Conservation (phyloP, 176 grass and related monocot genomes). For the Carex parvula region DNA sequence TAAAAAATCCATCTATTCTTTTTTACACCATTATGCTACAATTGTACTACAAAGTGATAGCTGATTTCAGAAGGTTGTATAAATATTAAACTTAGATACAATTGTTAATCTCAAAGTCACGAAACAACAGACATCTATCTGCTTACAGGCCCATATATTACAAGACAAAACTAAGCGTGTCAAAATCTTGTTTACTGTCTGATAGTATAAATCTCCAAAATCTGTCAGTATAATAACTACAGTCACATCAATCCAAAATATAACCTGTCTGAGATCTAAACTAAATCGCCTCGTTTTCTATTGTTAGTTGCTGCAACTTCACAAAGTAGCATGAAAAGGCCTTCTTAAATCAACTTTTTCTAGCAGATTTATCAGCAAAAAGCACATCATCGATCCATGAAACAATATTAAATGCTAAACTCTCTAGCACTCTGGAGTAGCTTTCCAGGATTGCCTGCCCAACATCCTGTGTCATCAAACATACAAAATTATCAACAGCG, state of each 20-base stretch:
- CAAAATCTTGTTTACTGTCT: constrained; percentile 19
- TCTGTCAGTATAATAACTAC: constrained; percentile 6
- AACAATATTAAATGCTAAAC: constrained; percentile 86
- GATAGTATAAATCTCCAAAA: constrained; percentile 9
- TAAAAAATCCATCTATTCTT: background rate
- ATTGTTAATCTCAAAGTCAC: background rate
- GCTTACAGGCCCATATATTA: constrained; percentile 7
- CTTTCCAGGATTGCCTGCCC: constrained; percentile 95
- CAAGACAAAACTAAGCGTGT: constrained; percentile 20
- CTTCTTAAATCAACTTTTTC: constrained; percentile 28
- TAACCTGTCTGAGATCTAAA: constrained; percentile 18
- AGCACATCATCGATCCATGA: constrained; percentile 92
- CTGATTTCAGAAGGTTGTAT: background rate
- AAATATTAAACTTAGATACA: background rate
- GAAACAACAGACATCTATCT: background rate
- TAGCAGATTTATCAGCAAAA: constrained; percentile 58
- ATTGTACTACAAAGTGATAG: background rate
- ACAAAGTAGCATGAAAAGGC: background rate
- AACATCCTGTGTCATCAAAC: constrained; percentile 51
- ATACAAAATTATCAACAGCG: background rate
- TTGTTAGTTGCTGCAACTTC: constrained; percentile 19
- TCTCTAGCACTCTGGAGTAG: constrained; percentile 95
- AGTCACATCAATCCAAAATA: constrained; percentile 15
- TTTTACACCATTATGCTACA: background rate
- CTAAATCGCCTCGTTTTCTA: constrained; percentile 27